phyloP scores from a whole-genome alignment of 2,329 filamentous ascomycete genomes.

The Cladosporium phlei region DNA sequence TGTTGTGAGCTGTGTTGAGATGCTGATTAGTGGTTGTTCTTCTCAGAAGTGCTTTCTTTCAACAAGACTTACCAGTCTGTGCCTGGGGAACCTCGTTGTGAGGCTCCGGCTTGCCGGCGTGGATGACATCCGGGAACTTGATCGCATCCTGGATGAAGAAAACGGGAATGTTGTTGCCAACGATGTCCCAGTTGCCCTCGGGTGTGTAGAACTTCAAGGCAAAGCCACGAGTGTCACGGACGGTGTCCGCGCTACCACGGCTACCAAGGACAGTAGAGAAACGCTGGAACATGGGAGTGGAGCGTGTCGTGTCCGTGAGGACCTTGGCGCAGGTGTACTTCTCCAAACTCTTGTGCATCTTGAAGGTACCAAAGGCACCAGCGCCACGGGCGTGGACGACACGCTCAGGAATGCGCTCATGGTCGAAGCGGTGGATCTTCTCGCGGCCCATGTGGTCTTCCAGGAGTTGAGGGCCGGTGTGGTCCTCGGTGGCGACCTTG shows the following conservation, averaged over 20 bases:
- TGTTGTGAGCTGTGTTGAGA: slow-evolving; percentile 30
- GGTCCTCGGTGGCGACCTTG: slow-evolving; percentile 56
- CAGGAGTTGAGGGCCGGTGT: slow-evolving; percentile 62
- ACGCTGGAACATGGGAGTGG: slow-evolving; percentile 64
- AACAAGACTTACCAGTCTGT: slow-evolving; percentile 40
- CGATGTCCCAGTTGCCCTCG: slow-evolving; percentile 61
- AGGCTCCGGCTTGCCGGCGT: slow-evolving; percentile 63
- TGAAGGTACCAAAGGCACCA: slow-evolving; percentile 64
- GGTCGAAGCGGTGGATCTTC: slow-evolving; percentile 75
- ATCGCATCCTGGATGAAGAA: slow-evolving; percentile 74
- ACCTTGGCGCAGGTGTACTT: slow-evolving; percentile 61
- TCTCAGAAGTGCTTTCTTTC: no score
- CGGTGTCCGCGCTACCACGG: slow-evolving; percentile 72
- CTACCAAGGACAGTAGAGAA: slow-evolving; percentile 77
- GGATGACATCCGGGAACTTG: slow-evolving; percentile 66
- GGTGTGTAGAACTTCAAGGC: slow-evolving; percentile 73
- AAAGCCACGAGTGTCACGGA: slow-evolving; percentile 78
- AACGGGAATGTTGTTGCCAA: slow-evolving; percentile 67
- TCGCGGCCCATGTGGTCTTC: slow-evolving; percentile 71
- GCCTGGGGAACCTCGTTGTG: slow-evolving; percentile 68
- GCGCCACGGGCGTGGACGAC: slow-evolving; percentile 64
- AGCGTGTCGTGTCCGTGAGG: slow-evolving; percentile 62
- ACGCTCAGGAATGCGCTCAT: slow-evolving; percentile 64
- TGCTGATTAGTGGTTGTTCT: no score
- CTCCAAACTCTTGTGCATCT: slow-evolving; percentile 56